phyloP scores from a whole-genome alignment of 1,284 basidiomycete species.

The Tranzscheliella williamsii region DNA sequence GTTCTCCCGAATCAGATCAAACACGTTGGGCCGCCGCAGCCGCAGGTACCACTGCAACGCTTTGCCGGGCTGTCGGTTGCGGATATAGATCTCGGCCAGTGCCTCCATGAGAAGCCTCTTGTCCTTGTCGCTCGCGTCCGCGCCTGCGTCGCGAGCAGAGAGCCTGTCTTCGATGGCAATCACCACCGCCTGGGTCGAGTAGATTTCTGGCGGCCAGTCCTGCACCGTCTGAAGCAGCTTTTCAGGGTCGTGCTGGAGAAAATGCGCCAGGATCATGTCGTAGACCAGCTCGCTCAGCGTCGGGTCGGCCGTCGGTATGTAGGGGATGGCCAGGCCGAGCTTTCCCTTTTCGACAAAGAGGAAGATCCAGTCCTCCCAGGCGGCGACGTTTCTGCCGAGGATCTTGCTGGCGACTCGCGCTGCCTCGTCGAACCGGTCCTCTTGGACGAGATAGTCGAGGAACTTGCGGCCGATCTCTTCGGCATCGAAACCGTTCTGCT shows the following conservation, averaged over 20 bases:
- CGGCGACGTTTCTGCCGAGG: slow-evolving; percentile 74
- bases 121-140: neutral
- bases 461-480: slow-evolving; percentile 61
- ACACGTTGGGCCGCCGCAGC: slow-evolving; percentile 83
- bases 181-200: slow-evolving; percentile 83
- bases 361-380: slow-evolving; percentile 96
- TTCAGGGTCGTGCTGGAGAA: slow-evolving; percentile 77
- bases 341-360: slow-evolving; percentile 81
- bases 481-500: slow-evolving; percentile 66
- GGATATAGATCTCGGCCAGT: slow-evolving; percentile 85
- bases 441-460: slow-evolving; percentile 49
- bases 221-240: slow-evolving; percentile 76
- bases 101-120: slow-evolving; percentile 77
- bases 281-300: slow-evolving; percentile 83
- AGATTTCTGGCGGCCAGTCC: slow-evolving; percentile 88
- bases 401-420: slow-evolving; percentile 85
- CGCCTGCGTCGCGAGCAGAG: slow-evolving; percentile 46
- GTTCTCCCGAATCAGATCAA: slow-evolving; percentile 89
- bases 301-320: slow-evolving; percentile 80
- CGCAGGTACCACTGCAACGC: slow-evolving; percentile 87
- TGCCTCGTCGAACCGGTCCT: slow-evolving; percentile 79
- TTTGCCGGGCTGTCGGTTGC: slow-evolving; percentile 88
- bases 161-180: slow-evolving; percentile 82
- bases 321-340: slow-evolving; percentile 83
- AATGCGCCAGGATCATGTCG: slow-evolving; percentile 90